Percentiles rank a stretch among this genome's conserved stretches.
Conservation (phyloP, 257 asterid genomes). For the Mentha longifolia region DNA sequence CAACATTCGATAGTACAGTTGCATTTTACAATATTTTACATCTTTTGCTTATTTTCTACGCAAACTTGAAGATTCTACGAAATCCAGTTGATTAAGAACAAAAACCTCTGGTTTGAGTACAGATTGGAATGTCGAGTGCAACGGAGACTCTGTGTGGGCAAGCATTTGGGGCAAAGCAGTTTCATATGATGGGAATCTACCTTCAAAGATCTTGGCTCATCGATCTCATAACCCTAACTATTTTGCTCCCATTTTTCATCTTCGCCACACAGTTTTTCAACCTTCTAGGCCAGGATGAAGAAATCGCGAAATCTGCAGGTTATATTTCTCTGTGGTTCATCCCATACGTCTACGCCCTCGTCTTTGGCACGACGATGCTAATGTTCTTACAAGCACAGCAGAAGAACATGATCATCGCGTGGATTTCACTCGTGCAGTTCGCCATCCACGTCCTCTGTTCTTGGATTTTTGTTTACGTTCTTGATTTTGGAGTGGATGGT, state of each 20-base stretch:
- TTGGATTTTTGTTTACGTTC: conserved; percentile 33
- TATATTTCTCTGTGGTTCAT: conserved; percentile 38
- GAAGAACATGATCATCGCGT: conserved; percentile 37
- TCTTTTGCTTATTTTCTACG: too few species aligned
- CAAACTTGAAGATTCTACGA: too few species aligned
- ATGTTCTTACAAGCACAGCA: conserved; percentile 44
- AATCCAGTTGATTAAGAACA: too few species aligned
- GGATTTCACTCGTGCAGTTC: conserved; percentile 33
- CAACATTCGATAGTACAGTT: too few species aligned
- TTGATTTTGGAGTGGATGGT: conserved; percentile 26
- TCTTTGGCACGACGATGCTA: conserved; percentile 33
- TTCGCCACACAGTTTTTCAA: conserved; percentile 46
- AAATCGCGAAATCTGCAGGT: conserved; percentile 31
- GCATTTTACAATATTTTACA: too few species aligned
- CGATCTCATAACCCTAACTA: conserved; percentile 33
- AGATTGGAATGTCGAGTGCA: conserved; percentile 71
- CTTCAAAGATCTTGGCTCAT: conserved; percentile 61
- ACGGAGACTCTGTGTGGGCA: conserved; percentile 68
- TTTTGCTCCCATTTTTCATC: conserved; percentile 47
- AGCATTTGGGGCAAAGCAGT: conserved; percentile 57
- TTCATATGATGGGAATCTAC: conserved; percentile 41
- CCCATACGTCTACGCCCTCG: neutral
- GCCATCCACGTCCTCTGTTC: conserved; percentile 18
- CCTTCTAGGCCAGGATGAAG: conserved; percentile 29
- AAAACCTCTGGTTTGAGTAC: too few species aligned